Evolutionary conservation across 768 basidiomycete genomes (phyloP).

Genomic region (Amanita phalloides): DNA sequence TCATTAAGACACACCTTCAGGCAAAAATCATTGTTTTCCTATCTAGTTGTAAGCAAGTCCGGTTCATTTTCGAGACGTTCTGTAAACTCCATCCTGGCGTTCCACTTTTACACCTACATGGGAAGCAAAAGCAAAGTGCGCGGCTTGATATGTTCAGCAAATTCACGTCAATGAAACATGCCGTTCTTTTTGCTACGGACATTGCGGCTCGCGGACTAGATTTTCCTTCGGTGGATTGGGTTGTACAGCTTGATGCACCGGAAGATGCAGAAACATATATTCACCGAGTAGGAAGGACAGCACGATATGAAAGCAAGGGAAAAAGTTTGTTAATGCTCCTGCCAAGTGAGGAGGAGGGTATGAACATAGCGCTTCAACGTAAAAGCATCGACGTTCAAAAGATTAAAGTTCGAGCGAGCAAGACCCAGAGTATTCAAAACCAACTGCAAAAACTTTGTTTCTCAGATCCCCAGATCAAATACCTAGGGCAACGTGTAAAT

Average conservation of each 20-base stretch:
- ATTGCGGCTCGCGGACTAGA: slow-evolving; percentile 94
- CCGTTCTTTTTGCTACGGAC: slow-evolving; percentile 90
- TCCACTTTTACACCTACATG: slow-evolving; percentile 88
- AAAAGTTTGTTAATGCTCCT: slow-evolving; percentile 73
- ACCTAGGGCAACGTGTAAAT: slow-evolving; percentile 84
- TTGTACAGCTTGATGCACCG: slow-evolving; percentile 89
- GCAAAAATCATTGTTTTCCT: slow-evolving; percentile 89
- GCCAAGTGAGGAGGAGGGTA: slow-evolving; percentile 91
- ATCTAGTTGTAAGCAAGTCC: slow-evolving; percentile 93
- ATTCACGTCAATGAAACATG: slow-evolving; percentile 74
- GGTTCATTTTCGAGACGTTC: slow-evolving; percentile 93
- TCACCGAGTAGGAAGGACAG: slow-evolving; percentile 92
- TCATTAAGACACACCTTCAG: slow-evolving; percentile 89
- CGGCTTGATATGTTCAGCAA: slow-evolving; percentile 75
- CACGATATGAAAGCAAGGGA: slow-evolving; percentile 85
- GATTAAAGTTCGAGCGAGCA: slow-evolving; percentile 85
- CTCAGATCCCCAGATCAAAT: slow-evolving; percentile 94
- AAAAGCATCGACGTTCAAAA: slow-evolving; percentile 65
- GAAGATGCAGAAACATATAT: slow-evolving; percentile 98
- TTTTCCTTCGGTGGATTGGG: slow-evolving; percentile 96
- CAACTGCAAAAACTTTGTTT: slow-evolving; percentile 90
- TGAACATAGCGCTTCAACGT: slow-evolving; percentile 57
- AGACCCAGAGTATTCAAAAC: slow-evolving; percentile 74
- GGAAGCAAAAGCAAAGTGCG: slow-evolving; percentile 93
- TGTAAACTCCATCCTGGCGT: slow-evolving; percentile 92